Evolutionary conservation across 805 yeast genomes (phyloP).

Genomic region (Saturnispora bothae): DNA sequence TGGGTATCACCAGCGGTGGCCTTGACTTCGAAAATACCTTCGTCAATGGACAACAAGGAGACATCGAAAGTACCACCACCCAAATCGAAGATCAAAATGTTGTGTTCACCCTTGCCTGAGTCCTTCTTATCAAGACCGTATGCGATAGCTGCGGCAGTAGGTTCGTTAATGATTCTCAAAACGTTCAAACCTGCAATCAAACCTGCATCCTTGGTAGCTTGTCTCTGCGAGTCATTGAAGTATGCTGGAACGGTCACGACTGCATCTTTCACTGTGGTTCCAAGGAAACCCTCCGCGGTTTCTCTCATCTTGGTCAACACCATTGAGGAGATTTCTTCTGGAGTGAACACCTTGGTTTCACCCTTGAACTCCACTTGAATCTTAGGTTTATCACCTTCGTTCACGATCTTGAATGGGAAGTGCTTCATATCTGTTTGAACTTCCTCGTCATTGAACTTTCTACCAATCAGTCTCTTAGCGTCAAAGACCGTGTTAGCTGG

Average conservation of each 20-base stretch:
- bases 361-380: conserved; percentile 77
- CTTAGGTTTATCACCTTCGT: conserved; percentile 70
- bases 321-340: conserved; percentile 94
- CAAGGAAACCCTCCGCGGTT: conserved; percentile 81
- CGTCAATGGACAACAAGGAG: conserved; percentile 81
- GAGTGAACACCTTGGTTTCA: conserved; percentile 79
- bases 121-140: conserved; percentile 79
- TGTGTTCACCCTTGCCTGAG: conserved; percentile 67
- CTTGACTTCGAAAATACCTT: conserved; percentile 94
- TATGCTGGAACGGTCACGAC: conserved; percentile 96
- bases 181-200: conserved; percentile 92
- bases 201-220: conserved; percentile 98
- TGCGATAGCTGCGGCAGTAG: conserved; percentile 96
- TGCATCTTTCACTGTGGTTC: conserved; percentile 76
- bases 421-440: conserved; percentile 72
- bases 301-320: conserved; percentile 82
- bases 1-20: conserved; percentile 89
- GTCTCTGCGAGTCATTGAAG: conserved; percentile 96
- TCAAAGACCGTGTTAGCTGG: conserved; percentile 84
- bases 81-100: conserved; percentile 84
- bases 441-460: conserved; percentile 76
- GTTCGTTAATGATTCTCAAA: conserved; percentile 90
- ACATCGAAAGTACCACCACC: conserved; percentile 99
- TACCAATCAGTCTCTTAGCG: conserved; percentile 89
- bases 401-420: conserved; percentile 72